These are phyloP conservation scores for Chlorella sp. DNA, from an alignment of 139 green algal species.

Conservation along the genomic window DNA sequence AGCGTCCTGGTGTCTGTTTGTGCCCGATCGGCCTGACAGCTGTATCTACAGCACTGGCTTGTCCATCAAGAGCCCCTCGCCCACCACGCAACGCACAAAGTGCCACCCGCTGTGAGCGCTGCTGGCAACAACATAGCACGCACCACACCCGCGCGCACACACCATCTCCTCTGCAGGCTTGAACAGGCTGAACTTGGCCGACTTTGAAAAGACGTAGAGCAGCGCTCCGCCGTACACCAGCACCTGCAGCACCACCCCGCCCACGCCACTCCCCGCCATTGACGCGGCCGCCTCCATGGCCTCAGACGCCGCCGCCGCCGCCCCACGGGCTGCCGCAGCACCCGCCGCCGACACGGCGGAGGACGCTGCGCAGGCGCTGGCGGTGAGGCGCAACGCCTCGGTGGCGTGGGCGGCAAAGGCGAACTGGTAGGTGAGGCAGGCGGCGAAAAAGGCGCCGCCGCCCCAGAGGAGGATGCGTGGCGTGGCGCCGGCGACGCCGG, in stretches of 20 bases:
- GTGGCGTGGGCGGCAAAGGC: slow-evolving; percentile 5
- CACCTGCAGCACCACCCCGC: slow-evolving; percentile 22
- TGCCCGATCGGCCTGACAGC: too few relatives aligned
- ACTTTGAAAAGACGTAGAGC: slow-evolving; percentile 75
- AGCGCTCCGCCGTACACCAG: slow-evolving; percentile 61
- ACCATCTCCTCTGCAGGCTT: slow-evolving; percentile 95
- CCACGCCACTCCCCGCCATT: neutral
- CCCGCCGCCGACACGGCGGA: neutral
- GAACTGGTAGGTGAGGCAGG: slow-evolving; percentile 58
- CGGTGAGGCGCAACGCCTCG: neutral
- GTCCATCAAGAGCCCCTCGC: too few relatives aligned
- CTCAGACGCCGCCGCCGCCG: too few relatives aligned
- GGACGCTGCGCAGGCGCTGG: neutral
- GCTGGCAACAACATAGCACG: too few relatives aligned
- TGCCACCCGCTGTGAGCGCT: neutral
- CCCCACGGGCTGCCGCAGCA: neutral
- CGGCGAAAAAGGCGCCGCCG: slow-evolving; percentile 65
- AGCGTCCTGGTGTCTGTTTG: too few relatives aligned
- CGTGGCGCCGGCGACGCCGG: slow-evolving; percentile 66
- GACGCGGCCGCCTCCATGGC: too few relatives aligned
- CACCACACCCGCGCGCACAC: too few relatives aligned
- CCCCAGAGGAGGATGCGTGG: slow-evolving; percentile 54
- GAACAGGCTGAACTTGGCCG: slow-evolving; percentile 89
- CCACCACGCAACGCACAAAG: neutral
- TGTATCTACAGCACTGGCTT: too few relatives aligned